These are phyloP conservation scores for Amborella trichopoda DNA, from an alignment of 164 flowering plant species.

Conservation along the genomic window DNA sequence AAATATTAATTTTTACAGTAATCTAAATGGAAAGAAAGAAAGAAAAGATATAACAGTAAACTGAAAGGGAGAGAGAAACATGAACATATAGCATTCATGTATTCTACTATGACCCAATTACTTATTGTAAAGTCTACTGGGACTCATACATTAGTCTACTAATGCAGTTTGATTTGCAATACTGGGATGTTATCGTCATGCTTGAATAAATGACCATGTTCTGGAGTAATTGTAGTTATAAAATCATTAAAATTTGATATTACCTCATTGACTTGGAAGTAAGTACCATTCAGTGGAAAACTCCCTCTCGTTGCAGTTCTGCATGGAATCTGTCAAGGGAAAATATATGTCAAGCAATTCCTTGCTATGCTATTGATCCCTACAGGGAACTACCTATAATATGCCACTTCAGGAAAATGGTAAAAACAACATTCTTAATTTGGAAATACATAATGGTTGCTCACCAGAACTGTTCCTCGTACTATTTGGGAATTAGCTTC, in stretches of 20 bases:
- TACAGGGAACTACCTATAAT: background rate
- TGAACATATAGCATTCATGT: background rate
- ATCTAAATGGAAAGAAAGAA: background rate
- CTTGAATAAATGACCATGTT: background rate
- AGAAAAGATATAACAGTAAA: background rate
- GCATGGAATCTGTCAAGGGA: slow-evolving; percentile 63
- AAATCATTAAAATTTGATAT: no score
- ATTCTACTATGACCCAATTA: background rate
- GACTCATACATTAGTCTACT: background rate
- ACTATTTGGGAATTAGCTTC: slow-evolving; percentile 62
- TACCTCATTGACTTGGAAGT: slow-evolving; percentile 99
- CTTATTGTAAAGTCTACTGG: background rate
- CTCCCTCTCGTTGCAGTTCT: slow-evolving; percentile 90
- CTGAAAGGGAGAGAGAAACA: background rate
- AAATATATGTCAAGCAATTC: slow-evolving; percentile 3
- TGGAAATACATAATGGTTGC: background rate
- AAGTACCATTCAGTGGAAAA: slow-evolving; percentile 97
- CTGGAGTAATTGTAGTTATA: background rate
- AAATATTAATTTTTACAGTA: background rate
- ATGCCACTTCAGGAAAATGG: background rate
- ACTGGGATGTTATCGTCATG: background rate
- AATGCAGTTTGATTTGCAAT: background rate
- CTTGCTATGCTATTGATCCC: background rate
- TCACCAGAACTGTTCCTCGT: slow-evolving; percentile 75
- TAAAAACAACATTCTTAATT: background rate